These are phyloP conservation scores for Silene vulgaris DNA, from an alignment of 179 eudicot genomes.

Conservation along the genomic window DNA sequence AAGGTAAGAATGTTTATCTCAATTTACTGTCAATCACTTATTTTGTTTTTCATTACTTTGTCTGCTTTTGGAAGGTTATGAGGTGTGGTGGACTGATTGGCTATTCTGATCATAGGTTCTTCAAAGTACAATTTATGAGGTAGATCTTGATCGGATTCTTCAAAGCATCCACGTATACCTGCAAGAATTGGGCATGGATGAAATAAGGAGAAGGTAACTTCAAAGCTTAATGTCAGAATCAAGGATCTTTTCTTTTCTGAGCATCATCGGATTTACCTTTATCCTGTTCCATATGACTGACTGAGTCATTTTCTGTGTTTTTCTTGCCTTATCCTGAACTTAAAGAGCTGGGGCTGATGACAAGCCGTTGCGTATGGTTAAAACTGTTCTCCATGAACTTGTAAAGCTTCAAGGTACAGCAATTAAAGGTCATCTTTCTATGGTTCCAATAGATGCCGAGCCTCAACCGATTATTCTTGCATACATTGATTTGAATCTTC, in stretches of 20 bases:
- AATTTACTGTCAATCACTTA: too few species aligned
- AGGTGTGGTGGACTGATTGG: neutral
- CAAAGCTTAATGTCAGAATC: neutral
- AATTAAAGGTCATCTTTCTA: conserved; percentile 89
- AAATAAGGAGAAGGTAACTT: conserved; percentile 81
- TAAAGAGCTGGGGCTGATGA: conserved; percentile 98
- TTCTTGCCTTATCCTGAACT: neutral
- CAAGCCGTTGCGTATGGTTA: conserved; percentile 95
- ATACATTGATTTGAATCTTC: conserved; percentile 94
- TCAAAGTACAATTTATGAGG: conserved; percentile 82
- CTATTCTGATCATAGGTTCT: conserved; percentile 53
- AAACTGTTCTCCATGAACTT: conserved; percentile 96
- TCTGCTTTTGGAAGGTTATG: neutral
- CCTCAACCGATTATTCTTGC: conserved; percentile 99
- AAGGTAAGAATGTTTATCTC: conserved; percentile 43
- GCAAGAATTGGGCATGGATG: conserved; percentile 98
- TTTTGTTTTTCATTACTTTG: too few species aligned
- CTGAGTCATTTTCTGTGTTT: neutral
- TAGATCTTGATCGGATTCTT: conserved; percentile 90
- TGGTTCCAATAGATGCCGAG: conserved; percentile 93
- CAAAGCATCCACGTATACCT: conserved; percentile 93
- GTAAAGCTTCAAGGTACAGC: conserved; percentile 98
- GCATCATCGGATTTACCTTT: neutral
- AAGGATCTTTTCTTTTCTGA: neutral
- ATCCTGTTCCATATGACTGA: neutral